Conservation (phyloP, 257 asterid genomes). For the Scutellaria barbata region DNA sequence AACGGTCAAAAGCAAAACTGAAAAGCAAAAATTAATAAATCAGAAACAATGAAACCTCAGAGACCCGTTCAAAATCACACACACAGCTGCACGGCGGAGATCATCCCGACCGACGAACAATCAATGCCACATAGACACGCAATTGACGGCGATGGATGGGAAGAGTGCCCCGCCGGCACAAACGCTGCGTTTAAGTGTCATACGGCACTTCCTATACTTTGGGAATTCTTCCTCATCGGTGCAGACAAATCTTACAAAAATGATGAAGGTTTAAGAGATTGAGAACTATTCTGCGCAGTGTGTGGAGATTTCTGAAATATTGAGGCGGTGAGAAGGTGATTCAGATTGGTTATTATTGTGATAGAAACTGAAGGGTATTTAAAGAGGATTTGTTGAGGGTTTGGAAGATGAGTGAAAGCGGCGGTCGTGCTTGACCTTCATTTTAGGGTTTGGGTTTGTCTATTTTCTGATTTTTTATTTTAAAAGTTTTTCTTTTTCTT, state of each 20-base stretch:
- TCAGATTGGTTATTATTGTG: too few relatives aligned
- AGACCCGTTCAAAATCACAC: conserved; percentile 65
- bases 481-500: too few relatives aligned
- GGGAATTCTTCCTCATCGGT: conserved; percentile 79
- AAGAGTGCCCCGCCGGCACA: conserved; percentile 29
- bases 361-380: not conserved
- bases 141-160: conserved; percentile 51
- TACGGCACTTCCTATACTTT: conserved; percentile 91
- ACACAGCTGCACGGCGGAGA: conserved; percentile 44
- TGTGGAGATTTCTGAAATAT: not conserved
- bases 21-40: not conserved
- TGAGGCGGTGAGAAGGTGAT: too few relatives aligned
- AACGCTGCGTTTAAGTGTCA: conserved; percentile 64
- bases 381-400: not conserved
- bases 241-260: not conserved
- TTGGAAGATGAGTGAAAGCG: too few relatives aligned
- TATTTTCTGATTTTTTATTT: too few relatives aligned
- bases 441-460: too few relatives aligned
- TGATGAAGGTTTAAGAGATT: not conserved
- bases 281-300: not conserved
- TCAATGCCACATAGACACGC: conserved; percentile 37
- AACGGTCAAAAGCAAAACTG: not conserved
- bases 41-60: not conserved
- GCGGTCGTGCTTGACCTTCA: too few relatives aligned
- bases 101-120: conserved; percentile 53